Conservation (phyloP, 2,329 filamentous ascomycete species). For the Fusarium irregulare region DNA sequence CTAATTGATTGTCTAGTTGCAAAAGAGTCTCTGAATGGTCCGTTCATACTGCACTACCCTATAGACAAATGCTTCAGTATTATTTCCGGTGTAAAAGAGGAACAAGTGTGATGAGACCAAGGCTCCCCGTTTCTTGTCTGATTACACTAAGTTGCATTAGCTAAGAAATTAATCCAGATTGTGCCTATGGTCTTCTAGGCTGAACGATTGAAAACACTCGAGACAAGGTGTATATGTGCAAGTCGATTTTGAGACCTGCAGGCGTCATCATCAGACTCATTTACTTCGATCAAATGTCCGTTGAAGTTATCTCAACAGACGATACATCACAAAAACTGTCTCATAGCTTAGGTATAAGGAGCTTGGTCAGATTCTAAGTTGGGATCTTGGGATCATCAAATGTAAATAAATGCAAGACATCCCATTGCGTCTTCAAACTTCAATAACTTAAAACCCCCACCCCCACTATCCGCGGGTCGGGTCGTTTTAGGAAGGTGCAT, state of each 20-base stretch:
- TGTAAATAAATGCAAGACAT: background rate
- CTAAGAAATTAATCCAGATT: background rate
- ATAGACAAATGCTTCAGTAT: background rate
- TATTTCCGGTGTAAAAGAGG: background rate
- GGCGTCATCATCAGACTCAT: background rate
- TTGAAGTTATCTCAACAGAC: background rate
- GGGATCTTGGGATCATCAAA: background rate
- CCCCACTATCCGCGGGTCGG: constrained; percentile 35
- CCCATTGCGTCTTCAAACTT: background rate
- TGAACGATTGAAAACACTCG: background rate
- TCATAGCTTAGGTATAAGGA: background rate
- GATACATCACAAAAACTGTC: background rate
- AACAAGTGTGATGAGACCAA: background rate
- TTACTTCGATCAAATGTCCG: background rate
- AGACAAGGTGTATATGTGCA: background rate
- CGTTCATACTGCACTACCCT: background rate
- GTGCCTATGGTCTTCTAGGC: background rate
- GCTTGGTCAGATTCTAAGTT: background rate
- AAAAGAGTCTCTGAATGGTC: constrained; percentile 16
- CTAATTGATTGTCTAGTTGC: background rate
- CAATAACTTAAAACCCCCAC: constrained; percentile 6
- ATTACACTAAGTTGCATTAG: background rate
- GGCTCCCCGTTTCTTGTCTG: background rate
- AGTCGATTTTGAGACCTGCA: background rate
- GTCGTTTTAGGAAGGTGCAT: constrained; percentile 35